Evolutionary conservation across 176 grass and related monocot genomes (phyloP).

Genomic region (Raddia guianensis): DNA sequence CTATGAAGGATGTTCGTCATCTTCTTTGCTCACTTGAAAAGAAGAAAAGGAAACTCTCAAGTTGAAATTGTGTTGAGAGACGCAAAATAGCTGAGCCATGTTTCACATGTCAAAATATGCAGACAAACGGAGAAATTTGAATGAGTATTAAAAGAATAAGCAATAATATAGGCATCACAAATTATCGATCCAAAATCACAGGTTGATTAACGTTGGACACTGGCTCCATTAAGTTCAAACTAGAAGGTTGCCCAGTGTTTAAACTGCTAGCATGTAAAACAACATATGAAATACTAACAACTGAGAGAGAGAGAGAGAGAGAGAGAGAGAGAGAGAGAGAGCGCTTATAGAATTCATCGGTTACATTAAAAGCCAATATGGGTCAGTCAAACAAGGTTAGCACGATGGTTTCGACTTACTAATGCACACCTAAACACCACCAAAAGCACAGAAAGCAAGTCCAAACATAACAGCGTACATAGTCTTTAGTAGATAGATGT

Average conservation of each 20-base stretch:
- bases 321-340: background rate
- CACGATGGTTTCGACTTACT: background rate
- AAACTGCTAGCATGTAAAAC: background rate
- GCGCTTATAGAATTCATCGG: background rate
- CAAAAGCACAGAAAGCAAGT: background rate
- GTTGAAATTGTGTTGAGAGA: background rate
- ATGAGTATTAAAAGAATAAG: background rate
- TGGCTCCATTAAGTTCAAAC: background rate
- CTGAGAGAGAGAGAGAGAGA: background rate
- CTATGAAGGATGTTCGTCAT: background rate
- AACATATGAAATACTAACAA: background rate
- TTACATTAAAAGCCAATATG: background rate
- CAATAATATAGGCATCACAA: background rate
- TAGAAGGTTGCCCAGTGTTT: background rate
- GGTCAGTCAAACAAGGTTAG: background rate
- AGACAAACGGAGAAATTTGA: background rate
- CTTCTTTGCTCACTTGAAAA: background rate
- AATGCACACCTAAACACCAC: background rate
- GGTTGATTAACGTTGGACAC: background rate
- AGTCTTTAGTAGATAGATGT: background rate
- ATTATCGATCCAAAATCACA: background rate
- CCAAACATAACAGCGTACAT: background rate
- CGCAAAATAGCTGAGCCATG: conserved; percentile 1
- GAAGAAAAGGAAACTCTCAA: background rate
- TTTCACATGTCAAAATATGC: background rate